These are phyloP conservation scores for Cercospora zeae-maydis DNA, from an alignment of 2,329 filamentous ascomycete species.

Conservation along the genomic window DNA sequence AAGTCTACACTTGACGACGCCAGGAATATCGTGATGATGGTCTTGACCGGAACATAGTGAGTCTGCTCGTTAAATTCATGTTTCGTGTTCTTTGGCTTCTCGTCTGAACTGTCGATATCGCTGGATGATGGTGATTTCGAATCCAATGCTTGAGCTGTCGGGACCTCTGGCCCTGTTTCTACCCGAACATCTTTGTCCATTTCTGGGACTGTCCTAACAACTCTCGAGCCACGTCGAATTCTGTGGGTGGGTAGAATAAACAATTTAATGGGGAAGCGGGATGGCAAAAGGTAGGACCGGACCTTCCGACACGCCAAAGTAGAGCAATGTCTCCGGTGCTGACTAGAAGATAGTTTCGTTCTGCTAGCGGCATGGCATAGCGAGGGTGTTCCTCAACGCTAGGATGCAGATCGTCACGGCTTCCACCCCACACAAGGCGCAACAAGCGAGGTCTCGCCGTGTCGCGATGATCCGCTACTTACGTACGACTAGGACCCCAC, in stretches of 20 bases:
- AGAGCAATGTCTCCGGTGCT: neutral
- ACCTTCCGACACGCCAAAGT: neutral
- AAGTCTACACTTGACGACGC: conserved; percentile 56
- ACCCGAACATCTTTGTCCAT: conserved; percentile 15
- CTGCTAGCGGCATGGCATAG: neutral
- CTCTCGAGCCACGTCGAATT: neutral
- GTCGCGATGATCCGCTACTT: neutral
- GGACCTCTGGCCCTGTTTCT: conserved; percentile 4
- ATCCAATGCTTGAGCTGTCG: neutral
- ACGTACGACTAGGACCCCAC: neutral
- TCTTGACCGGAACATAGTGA: conserved; percentile 52
- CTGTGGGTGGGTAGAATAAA: neutral
- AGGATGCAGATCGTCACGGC: neutral
- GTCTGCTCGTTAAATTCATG: conserved; percentile 54
- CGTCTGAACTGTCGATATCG: conserved; percentile 8
- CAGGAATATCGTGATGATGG: conserved; percentile 56
- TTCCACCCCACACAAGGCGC: neutral
- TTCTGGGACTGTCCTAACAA: neutral
- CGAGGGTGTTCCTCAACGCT: neutral
- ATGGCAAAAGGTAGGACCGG: neutral
- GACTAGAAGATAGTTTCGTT: neutral
- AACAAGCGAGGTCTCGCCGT: neutral
- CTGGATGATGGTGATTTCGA: neutral
- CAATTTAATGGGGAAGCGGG: neutral
- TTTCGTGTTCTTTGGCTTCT: neutral